Percentiles rank a stretch among this genome's conserved stretches.
phyloP scores from a whole-genome alignment of 768 basidiomycete species.

The Leucosporidium scottii region DNA sequence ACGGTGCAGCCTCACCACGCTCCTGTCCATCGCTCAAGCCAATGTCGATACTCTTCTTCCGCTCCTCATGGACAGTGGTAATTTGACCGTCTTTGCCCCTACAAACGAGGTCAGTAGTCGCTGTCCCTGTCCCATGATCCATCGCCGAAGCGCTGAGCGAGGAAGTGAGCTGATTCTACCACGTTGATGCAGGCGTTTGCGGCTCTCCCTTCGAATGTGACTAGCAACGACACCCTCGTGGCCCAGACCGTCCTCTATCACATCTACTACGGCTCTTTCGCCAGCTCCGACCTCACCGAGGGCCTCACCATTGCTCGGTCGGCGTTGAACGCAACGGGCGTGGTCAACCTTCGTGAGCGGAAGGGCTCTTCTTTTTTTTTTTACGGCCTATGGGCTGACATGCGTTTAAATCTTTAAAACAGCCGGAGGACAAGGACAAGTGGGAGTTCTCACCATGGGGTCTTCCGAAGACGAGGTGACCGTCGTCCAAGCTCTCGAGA shows the following conservation, averaged over 20 bases:
- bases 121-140: too few relatives aligned
- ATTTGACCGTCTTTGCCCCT: conserved; percentile 40
- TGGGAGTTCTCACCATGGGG: conserved; percentile 5
- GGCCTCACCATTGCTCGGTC: conserved; percentile 42
- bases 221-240: conserved; percentile 7
- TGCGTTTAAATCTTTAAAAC: too few relatives aligned
- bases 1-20: conserved; percentile 17
- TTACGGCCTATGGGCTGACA: too few relatives aligned
- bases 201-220: background rate
- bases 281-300: conserved; percentile 29
- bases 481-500: conserved; percentile 38
- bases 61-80: conserved; percentile 12
- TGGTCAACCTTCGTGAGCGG: conserved; percentile 23
- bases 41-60: conserved; percentile 10
- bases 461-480: conserved; percentile 22
- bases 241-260: conserved; percentile 26
- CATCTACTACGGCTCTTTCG: conserved; percentile 41
- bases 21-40: conserved; percentile 9
- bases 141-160: too few relatives aligned
- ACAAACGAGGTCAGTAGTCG: conserved; percentile 40
- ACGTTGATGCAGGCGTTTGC: conserved; percentile 10
- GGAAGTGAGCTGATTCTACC: conserved; percentile 33
- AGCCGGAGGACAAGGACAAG: conserved; percentile 18
- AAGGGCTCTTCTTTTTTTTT: too few relatives aligned
- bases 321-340: conserved; percentile 35